Conservation (phyloP, 1,139 yeast species). For the Candida anutae region DNA sequence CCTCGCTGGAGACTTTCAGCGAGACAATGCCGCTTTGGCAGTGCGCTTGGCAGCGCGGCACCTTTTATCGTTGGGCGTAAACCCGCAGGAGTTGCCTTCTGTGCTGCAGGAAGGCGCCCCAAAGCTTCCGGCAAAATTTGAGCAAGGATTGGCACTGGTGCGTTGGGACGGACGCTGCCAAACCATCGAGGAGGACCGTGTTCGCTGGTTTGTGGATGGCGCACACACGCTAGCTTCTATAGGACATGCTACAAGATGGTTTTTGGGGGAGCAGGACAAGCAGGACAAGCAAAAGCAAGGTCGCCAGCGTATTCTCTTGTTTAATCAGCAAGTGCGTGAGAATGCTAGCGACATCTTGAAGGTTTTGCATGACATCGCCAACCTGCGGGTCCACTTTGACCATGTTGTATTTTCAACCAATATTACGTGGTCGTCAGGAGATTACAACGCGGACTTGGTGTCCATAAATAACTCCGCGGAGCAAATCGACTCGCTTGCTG, state of each 20-base stretch:
- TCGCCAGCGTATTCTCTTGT: slow-evolving; percentile 36
- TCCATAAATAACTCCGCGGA: slow-evolving; percentile 78
- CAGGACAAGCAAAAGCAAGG: slow-evolving; percentile 16
- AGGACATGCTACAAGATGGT: slow-evolving; percentile 77
- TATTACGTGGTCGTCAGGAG: slow-evolving; percentile 81
- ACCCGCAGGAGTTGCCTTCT: slow-evolving; percentile 15
- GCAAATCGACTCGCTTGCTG: slow-evolving; percentile 60
- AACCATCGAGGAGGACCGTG: slow-evolving; percentile 33
- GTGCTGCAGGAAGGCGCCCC: slow-evolving; percentile 13
- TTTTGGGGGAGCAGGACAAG: slow-evolving; percentile 26
- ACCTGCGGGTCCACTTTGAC: slow-evolving; percentile 42
- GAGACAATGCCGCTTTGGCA: slow-evolving; percentile 81
- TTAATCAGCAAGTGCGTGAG: slow-evolving; percentile 90
- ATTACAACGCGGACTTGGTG: slow-evolving; percentile 73
- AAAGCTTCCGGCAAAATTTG: slow-evolving; percentile 50
- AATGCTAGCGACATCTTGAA: slow-evolving; percentile 60
- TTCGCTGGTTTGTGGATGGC: slow-evolving; percentile 85
- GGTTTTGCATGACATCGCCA: slow-evolving; percentile 40
- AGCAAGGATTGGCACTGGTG: slow-evolving; percentile 59
- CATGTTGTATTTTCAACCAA: slow-evolving; percentile 85
- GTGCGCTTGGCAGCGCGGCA: slow-evolving; percentile 64
- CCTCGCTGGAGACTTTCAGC: slow-evolving; percentile 81
- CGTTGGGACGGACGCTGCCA: slow-evolving; percentile 97
- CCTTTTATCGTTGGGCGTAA: slow-evolving; percentile 40
- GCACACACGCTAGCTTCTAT: slow-evolving; percentile 93